Percentiles rank a stretch among this genome's conserved stretches.
These are phyloP conservation scores for Coemansia sp. DNA, from an alignment of 371 early-diverging fungal genomes.

Conservation along the genomic window DNA sequence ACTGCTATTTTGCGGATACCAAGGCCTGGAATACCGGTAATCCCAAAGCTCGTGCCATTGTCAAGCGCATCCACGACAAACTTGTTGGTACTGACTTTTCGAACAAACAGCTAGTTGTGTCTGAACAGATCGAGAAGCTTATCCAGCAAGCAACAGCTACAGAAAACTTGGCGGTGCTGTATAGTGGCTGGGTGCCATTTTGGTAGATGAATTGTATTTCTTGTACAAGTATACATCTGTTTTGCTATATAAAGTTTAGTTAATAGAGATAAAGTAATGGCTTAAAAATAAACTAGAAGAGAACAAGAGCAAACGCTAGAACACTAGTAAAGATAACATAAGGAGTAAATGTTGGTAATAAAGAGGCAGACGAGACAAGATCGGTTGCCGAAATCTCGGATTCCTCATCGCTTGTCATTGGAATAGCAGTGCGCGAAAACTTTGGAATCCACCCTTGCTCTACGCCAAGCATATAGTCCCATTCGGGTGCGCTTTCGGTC, in stretches of 20 bases:
- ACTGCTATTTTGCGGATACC: slow-evolving; percentile 13
- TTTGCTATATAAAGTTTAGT: too few species aligned
- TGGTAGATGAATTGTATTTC: slow-evolving; percentile 48
- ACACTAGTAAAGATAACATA: background rate
- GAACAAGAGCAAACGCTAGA: background rate
- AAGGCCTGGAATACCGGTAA: slow-evolving; percentile 58
- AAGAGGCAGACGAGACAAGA: background rate
- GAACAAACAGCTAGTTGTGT: slow-evolving; percentile 75
- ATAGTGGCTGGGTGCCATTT: slow-evolving; percentile 92
- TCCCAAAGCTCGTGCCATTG: slow-evolving; percentile 60
- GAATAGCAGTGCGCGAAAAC: slow-evolving; percentile 43
- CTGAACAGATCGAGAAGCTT: slow-evolving; percentile 86
- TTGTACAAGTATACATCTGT: too few species aligned
- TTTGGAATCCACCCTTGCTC: slow-evolving; percentile 54
- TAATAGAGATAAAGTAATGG: background rate
- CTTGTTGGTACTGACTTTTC: slow-evolving; percentile 90
- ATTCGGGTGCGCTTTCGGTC: slow-evolving; percentile 50
- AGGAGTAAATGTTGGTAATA: background rate
- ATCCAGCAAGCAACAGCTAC: slow-evolving; percentile 91
- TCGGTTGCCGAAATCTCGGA: slow-evolving; percentile 5
- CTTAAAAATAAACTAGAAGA: background rate
- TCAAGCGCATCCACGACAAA: slow-evolving; percentile 74
- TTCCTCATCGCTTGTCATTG: slow-evolving; percentile 5
- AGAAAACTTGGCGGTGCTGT: slow-evolving; percentile 94
- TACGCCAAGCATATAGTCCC: slow-evolving; percentile 53